phyloP scores from a whole-genome alignment of 106 monocot genomes.

The Acanthochlamys bracteata region DNA sequence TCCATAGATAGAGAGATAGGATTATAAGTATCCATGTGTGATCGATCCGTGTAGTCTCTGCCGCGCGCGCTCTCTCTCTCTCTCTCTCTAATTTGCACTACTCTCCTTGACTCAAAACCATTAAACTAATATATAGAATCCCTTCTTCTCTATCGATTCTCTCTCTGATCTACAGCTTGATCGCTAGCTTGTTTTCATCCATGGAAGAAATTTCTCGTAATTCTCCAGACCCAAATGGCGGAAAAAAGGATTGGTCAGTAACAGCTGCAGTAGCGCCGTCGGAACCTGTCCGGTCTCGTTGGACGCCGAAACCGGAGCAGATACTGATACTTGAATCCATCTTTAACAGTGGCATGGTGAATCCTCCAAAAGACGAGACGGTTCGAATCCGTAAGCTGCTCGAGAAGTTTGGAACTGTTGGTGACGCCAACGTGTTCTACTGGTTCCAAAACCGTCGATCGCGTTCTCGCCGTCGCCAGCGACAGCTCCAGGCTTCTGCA shows the following conservation, averaged over 20 bases:
- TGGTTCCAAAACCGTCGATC: constrained; percentile 99
- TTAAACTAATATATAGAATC: not conserved
- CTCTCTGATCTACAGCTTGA: not conserved
- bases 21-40: no score
- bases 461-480: constrained; percentile 78
- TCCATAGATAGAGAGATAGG: no score
- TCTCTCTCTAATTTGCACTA: not conserved
- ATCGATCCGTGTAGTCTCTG: not conserved
- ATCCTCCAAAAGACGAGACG: constrained; percentile 88
- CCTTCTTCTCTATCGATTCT: not conserved
- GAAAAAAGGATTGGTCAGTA: not conserved
- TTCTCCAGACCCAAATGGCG: not conserved
- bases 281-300: constrained; percentile 73
- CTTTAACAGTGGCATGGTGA: constrained; percentile 98
- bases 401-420: constrained; percentile 84
- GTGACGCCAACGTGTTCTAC: constrained; percentile 98
- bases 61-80: not conserved
- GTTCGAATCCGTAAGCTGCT: constrained; percentile 81
- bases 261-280: constrained; percentile 6
- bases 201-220: constrained; percentile 9
- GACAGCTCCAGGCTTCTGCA: constrained; percentile 64
- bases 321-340: constrained; percentile 96
- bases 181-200: not conserved
- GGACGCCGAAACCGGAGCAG: constrained; percentile 97
- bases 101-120: not conserved